Base-by-base conservation (phyloP, 805 yeast genomes). In the Metschnikowia henanensis region DNA sequence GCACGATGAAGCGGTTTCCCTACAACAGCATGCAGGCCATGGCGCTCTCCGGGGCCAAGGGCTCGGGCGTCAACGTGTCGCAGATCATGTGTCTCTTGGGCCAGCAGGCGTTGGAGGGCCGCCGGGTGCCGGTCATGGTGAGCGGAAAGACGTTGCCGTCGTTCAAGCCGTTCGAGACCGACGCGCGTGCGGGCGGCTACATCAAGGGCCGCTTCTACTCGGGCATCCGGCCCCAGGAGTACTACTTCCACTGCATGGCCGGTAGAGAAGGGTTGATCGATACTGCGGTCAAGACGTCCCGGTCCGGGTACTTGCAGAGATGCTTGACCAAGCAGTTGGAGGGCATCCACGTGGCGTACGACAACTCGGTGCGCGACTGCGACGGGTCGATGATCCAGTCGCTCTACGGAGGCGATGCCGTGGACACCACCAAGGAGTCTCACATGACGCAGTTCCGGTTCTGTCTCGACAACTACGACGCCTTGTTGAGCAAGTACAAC, bases 161-260 rank as follows among this genome's bases (percentile, higher is more conserved):
- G 33, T 94, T 94, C 79, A 88, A 87, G 66, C 92, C 99, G 1
- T 92, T 80, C 61, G 99, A 95, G 63, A 94, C 99, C 13, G 92
- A 89, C 65, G 96, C 97, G 1, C 80, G 95, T 65, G 97, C 99
- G 20, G 99, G 99, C 76, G 99, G 99, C 43, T 94, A 89, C 65
- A 88, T 94, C 62, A 87, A 92, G 65, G 92, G 95, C 50, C 86
- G 99, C 57, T 94, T 94, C 82, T 95, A 89, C 66, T 89, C 97
- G 31, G 99, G 99, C 67, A 87, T 94, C 56, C 82, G 88, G 65
- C 99, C 99, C 4, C 99, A 94, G 70, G 99, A 94, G 68, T 94
- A 95, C 70, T 94, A 91, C 65, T 94, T 95, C 94, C 99, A 94
- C 73, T 94, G 98, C 76, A 94, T 94, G 99, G 99, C 99, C 43